Evolutionary conservation across 331 rosid genomes (phyloP), one percentile per base, ranked within the genome.

Genomic region (Prunus yedoensis): DNA sequence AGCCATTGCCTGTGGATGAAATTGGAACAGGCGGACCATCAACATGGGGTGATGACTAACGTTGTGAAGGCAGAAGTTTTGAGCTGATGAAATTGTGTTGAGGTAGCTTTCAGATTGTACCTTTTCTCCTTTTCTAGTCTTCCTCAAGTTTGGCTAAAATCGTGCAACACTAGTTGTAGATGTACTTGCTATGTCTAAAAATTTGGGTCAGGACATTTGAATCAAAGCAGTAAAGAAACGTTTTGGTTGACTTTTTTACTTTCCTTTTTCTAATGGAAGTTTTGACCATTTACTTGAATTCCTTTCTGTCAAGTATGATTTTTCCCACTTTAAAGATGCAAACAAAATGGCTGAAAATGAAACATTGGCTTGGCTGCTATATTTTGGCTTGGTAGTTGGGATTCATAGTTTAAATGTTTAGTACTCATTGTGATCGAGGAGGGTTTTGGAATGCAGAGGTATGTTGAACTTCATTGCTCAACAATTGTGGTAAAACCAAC

Each of bases 1-100:
- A 78, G 21, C 30, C 71, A 16, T 23, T 70, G 60, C 78, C 86
- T 8, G 77, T 16, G 30, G 60, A 23, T 32, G 96, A 94, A 79
- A 82, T 94, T 45, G 99, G 97, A 80, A 77, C 74, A 66, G 99
- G 97, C 49, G 96, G 97, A n/a, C 71, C 84, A 59, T 94, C 99
- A 68, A 81, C 96, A 64, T 94, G 97, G 99, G 96, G 77, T n/a
- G 96, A 90, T 58, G 86, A 88, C 66, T 83, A 63, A 80, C 64
- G 52, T 41, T 11, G 28, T 15, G 18, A 41, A 41, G 35, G 58
- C 8, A 54, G 18, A 56, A 28, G 60, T 16, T 66, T 18, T 23
- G 60, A 14, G 21, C 10, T 41, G 23, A 5, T 69, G 45, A 27
- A 69, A 28, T 69, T 17, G 47, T 50, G 15, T 18, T 49, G 46